phyloP scores from a whole-genome alignment of 163 green algal species.

The Volvox carteri region DNA sequence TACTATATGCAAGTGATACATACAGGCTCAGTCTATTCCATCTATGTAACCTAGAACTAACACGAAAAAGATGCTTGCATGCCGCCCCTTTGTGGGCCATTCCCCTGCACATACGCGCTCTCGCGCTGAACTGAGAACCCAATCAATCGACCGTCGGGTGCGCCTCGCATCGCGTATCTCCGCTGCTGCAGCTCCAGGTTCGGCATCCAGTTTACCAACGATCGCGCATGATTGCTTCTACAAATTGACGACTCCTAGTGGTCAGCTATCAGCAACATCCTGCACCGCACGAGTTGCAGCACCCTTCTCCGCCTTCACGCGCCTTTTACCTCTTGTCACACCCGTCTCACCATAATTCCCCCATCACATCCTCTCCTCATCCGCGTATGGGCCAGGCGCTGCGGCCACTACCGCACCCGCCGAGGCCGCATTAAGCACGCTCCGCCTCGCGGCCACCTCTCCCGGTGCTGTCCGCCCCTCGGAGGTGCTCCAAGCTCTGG shows the following conservation, averaged over 20 bases:
- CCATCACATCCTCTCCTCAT: not conserved
- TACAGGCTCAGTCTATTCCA: too few relatives aligned
- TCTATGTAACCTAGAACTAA: too few relatives aligned
- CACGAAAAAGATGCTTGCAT: too few relatives aligned
- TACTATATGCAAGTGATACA: too few relatives aligned
- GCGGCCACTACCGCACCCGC: not conserved
- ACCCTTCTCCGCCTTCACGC: not conserved
- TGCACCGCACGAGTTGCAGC: not conserved
- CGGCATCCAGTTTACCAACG: too few relatives aligned
- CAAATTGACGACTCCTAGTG: too few relatives aligned
- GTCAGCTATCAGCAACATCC: not conserved
- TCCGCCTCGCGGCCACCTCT: not conserved
- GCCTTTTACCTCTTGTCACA: not conserved
- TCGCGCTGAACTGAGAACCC: not conserved
- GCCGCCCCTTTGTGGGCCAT: too few relatives aligned
- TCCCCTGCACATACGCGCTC: not conserved
- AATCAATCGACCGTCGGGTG: not conserved
- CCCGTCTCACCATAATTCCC: not conserved
- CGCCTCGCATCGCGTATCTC: not conserved
- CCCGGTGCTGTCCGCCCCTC: constrained; percentile 23
- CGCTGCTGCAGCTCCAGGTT: not conserved
- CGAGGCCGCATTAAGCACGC: not conserved
- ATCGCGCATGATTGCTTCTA: too few relatives aligned
- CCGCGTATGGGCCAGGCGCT: not conserved
- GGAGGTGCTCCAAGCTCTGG: constrained; percentile 68